Evolutionary conservation across 2,329 filamentous ascomycete genomes (phyloP), one percentile per base, ranked within the genome.

Genomic region (Fusarium sororula): DNA sequence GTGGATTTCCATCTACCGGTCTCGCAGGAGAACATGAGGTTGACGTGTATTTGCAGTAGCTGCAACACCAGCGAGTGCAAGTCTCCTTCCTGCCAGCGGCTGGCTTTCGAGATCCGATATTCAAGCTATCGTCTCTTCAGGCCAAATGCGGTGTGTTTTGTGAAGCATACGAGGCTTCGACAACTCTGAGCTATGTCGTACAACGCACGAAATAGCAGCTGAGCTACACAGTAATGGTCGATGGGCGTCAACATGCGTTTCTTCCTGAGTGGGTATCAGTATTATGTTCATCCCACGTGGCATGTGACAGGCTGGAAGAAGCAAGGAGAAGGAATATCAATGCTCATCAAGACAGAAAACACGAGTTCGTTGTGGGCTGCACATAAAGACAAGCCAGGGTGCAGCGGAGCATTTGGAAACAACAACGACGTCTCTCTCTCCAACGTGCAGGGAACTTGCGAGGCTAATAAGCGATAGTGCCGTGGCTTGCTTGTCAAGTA

Each of bases 381-480:
- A 48, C 45, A 48, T 26, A 28, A 28, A 28, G 59, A 26, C 47
- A 37, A n/a, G 35, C 44, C 20, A 35, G 63, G 47, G 30, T 35
- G 37, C 51, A 42, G 42, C 32, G 50, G 51, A 28, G 53, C 45
- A 44, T 66, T 38, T 59, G 38, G 30, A 26, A 48, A 35, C 60
- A 45, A 32, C 39, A 22, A 32, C n/a, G 54, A 38, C 57, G 59
- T 68, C 61, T 47, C 44, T 28, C 26, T 48, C 20, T 73, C 35
- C 37, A 42, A 65, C 48, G 44, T 68, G 64, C 63, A 61, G 66
- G 63, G 41, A 62, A 39, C 55, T 56, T 70, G 62, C 58, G 45
- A 74, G 51, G 47, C 76, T 75, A 78, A 69, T 72, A 72, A 75
- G 72, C 73, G 65, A 75, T 74, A 70, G 68, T 66, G 73, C 61